Evolutionary conservation across 2,329 filamentous ascomycete species (phyloP).

Genomic region (Aspergillus bombycis): DNA sequence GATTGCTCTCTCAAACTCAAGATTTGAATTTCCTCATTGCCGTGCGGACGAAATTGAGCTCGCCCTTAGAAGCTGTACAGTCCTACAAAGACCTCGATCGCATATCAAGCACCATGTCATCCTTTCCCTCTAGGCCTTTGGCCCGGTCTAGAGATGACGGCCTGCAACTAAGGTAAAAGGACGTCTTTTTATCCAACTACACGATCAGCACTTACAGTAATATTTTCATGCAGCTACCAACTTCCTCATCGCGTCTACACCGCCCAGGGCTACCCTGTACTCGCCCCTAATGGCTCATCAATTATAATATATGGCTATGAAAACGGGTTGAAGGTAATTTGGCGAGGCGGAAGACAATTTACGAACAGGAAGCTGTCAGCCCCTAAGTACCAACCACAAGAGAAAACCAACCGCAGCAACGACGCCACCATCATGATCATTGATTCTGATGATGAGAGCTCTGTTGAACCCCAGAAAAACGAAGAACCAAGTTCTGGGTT

Average conservation of each 20-base stretch:
- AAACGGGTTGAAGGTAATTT: conserved; percentile 60
- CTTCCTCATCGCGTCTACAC: conserved; percentile 61
- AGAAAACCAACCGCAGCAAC: conserved; percentile 27
- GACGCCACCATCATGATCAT: conserved; percentile 58
- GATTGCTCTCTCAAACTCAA: neutral
- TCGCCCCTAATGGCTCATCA: conserved; percentile 63
- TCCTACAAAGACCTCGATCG: neutral
- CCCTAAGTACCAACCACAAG: conserved; percentile 27
- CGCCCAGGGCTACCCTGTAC: conserved; percentile 60
- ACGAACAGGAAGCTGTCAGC: conserved; percentile 34
- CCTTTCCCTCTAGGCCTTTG: conserved; percentile 40
- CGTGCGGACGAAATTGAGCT: neutral
- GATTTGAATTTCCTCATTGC: neutral
- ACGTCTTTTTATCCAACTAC: neutral
- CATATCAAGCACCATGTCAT: conserved; percentile 34
- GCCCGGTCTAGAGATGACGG: conserved; percentile 44
- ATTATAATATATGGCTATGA: conserved; percentile 64
- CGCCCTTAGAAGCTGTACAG: neutral
- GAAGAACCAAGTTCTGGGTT: conserved; percentile 44
- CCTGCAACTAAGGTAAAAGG: conserved; percentile 46
- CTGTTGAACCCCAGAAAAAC: conserved; percentile 31
- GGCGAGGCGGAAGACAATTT: conserved; percentile 61
- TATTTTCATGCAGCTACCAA: conserved; percentile 55
- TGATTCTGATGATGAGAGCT: conserved; percentile 59
- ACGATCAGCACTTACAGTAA: conserved; percentile 11